Base-by-base conservation (phyloP, 352 stramenopile genomes). In the Phytophthora rubi region DNA sequence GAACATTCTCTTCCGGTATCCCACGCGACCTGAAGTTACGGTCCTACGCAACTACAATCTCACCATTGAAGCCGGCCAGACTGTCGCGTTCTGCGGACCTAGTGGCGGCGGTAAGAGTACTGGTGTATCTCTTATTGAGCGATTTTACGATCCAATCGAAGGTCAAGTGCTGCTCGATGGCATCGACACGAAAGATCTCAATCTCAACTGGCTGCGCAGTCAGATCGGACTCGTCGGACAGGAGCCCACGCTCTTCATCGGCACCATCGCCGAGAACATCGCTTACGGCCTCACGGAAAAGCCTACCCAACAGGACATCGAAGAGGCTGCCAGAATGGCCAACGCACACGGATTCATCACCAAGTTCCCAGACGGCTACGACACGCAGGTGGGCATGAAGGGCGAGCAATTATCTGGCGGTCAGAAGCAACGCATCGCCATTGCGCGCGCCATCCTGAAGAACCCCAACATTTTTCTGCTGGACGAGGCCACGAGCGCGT, bases 351-450 rank as follows among this genome's bases (percentile, higher is more conserved):
- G 83, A 48, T 99, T 98, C 68, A 98, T 98, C 80, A 77, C 68
- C 0, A 53, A 77, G 7, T 97, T 99, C 32, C 81, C 94, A 0
- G 88, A 98, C 39, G 85, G 91, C 32, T 98, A 94, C 78, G 80
- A 98, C 16, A 98, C 96, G 1, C 77, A 96, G 54, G 95, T 99
- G 6, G 95, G 97, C 18, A 96, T 99, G 76, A 87, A 96, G 10
- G 97, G 97, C 6, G 72, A 98, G 37, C 97, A 88, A 49, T 44
- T 92, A 12, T 87, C 76, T 0, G 85, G 85, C 1, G 82, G 85
- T 6, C 85, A 92, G 69, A 89, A 90, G 71, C 83, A 91, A 59
- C 80, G 95, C 3, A 93, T 98, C 63, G 90, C 92, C 2, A 98
- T 99, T 60, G 94, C 95, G 4, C 82, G 97, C 44, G 95, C 93